A percentile compares a stretch with the other conserved stretches of the same genome.
phyloP scores from a whole-genome alignment of 2,329 filamentous ascomycete species.

The Pseudogymnoascus pannorum region DNA sequence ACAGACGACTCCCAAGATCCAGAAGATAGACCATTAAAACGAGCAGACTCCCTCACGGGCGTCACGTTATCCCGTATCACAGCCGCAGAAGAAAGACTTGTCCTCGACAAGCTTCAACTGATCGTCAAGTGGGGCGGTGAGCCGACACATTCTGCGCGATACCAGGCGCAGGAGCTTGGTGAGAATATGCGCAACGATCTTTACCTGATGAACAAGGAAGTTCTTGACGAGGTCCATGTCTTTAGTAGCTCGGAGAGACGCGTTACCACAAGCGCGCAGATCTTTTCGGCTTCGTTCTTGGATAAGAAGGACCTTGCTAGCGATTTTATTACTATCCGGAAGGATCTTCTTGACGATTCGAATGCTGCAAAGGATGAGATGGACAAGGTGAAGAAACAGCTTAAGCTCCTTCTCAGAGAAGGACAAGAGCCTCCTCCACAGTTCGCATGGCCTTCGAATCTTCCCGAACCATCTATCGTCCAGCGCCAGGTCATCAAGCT shows the following conservation, averaged over 20 bases:
- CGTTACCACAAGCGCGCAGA: constrained; percentile 92
- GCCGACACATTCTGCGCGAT: constrained; percentile 92
- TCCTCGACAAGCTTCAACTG: constrained; percentile 91
- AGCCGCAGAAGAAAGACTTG: constrained; percentile 83
- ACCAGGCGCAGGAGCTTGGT: constrained; percentile 91
- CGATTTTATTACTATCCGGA: constrained; percentile 83
- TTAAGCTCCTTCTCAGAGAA: constrained; percentile 84
- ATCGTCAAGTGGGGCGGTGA: constrained; percentile 99
- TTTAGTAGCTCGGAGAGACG: constrained; percentile 94
- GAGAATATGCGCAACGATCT: constrained; percentile 95
- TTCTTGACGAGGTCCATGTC: constrained; percentile 85
- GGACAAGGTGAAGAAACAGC: constrained; percentile 99
- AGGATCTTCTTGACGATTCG: constrained; percentile 91
- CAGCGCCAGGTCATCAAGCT: constrained; percentile 86
- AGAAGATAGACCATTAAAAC: constrained; percentile 43
- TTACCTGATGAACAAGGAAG: constrained; percentile 83
- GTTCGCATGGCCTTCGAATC: constrained; percentile 96
- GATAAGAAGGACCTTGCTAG: constrained; percentile 77
- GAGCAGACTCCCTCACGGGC: constrained; percentile 80
- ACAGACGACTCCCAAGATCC: constrained; percentile 20
- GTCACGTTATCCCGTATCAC: constrained; percentile 91
- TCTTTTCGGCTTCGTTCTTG: constrained; percentile 86
- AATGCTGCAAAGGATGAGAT: constrained; percentile 98
- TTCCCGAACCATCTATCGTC: constrained; percentile 89
- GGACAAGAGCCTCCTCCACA: constrained; percentile 90